These are phyloP conservation scores for Cutaneotrichosporon curvatum DNA, from an alignment of 1,284 basidiomycete species.

Conservation along the genomic window DNA sequence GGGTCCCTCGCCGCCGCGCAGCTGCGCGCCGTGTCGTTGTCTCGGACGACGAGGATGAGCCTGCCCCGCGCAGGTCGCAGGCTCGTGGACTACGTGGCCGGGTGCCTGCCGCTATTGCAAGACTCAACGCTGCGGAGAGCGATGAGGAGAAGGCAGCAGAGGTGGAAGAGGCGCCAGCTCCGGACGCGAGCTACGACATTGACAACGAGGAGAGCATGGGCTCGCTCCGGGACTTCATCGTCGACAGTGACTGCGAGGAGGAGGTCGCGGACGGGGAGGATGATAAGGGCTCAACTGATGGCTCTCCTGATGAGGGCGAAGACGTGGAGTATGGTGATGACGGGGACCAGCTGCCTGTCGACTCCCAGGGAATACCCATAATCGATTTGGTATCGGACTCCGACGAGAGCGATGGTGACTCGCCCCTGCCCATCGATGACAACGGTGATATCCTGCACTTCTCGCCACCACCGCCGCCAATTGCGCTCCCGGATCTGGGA, in stretches of 20 bases:
- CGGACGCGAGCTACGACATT: slow-evolving; percentile 4
- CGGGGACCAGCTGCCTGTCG: not conserved
- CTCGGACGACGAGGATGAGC: slow-evolving; percentile 9
- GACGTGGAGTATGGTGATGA: not conserved
- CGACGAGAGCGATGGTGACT: slow-evolving; percentile 2
- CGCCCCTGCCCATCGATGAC: not conserved
- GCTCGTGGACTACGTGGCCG: not conserved
- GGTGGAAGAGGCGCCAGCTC: slow-evolving; percentile 21
- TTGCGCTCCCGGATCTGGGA: slow-evolving; percentile 18
- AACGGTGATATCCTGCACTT: slow-evolving; percentile 19
- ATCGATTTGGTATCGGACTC: slow-evolving; percentile 5
- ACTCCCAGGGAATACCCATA: not conserved
- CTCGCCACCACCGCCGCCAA: slow-evolving; percentile 17
- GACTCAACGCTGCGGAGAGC: not conserved
- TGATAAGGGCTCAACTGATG: slow-evolving; percentile 7
- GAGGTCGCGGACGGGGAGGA: slow-evolving; percentile 1
- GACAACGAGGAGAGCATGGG: slow-evolving; percentile 2
- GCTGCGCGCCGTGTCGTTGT: slow-evolving; percentile 1
- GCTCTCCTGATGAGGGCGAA: not conserved
- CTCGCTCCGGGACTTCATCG: slow-evolving; percentile 1
- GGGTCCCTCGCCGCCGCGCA: not conserved
- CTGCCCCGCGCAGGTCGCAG: not conserved
- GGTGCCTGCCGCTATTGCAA: slow-evolving; percentile 2
- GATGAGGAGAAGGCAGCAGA: slow-evolving; percentile 5
- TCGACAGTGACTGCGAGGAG: slow-evolving; percentile 3